Conservation (phyloP, 352 stramenopile species). For the Salisapilia sapeloensis region DNA sequence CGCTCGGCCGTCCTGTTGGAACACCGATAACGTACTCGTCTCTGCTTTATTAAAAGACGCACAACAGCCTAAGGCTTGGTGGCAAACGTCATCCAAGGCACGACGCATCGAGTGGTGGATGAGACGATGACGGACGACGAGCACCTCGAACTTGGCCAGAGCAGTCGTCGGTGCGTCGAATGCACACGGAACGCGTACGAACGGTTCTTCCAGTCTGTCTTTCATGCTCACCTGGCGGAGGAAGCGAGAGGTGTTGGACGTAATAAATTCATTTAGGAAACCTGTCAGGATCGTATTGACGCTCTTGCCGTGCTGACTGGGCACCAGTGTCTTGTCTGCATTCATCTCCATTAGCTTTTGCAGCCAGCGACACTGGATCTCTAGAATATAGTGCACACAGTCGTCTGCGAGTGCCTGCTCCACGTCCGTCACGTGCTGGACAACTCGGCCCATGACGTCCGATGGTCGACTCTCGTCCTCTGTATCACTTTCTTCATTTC, state of each 20-base stretch:
- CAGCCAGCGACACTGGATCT: constrained; percentile 38
- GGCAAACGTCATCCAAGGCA: constrained; percentile 39
- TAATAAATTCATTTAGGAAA: constrained; percentile 18
- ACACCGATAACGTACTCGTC: constrained; percentile 11
- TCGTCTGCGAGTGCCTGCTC: constrained; percentile 48
- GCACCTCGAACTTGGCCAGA: constrained; percentile 53
- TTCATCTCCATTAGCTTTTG: constrained; percentile 27
- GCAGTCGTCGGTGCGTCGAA: constrained; percentile 22
- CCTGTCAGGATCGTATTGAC: constrained; percentile 8
- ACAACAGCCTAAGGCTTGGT: constrained; percentile 42
- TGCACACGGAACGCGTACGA: constrained; percentile 12
- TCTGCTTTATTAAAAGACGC: constrained; percentile 7
- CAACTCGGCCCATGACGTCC: constrained; percentile 3
- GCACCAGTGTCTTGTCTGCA: constrained; percentile 14
- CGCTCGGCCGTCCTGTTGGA: constrained; percentile 26
- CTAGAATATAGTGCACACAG: constrained; percentile 31
- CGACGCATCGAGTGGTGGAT: constrained; percentile 42
- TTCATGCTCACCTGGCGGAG: too few species aligned
- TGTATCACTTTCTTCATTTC: constrained; percentile 20
- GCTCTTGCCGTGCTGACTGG: constrained; percentile 3
- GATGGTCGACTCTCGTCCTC: constrained; percentile 1
- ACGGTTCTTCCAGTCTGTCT: too few species aligned
- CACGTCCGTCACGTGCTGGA: constrained; percentile 11
- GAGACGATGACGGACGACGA: constrained; percentile 33
- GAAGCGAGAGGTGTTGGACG: constrained; percentile 2